Base-by-base conservation (phyloP, 441 rosid genomes). In the Brassica hybrid region DNA sequence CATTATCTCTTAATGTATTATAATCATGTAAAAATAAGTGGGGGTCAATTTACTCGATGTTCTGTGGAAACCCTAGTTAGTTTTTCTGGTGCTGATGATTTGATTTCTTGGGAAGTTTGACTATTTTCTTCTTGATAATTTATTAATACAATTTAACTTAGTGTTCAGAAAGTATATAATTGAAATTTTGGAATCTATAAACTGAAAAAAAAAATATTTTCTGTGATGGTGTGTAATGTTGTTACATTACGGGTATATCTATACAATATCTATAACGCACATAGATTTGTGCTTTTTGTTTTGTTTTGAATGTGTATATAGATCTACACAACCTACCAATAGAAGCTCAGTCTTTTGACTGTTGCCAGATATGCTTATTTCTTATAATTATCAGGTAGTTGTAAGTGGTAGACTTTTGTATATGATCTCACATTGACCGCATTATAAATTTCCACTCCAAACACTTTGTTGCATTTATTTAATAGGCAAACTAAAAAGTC, bases 381-480 rank as follows among this genome's bases (percentile, higher is more conserved):
- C 23, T 61, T 3, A 64, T 63, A 16, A 43, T 63, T 32, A 60
- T 6, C 21, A 32, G 21, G 36, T 62, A 30, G n/a, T 58, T 52
- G 34, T 16, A 54, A 58, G 54, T 62, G 56, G 54, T 36, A 34
- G 57, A 48, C 54, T 48, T 48, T 48, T 13, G 23, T 12, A 71
- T 64, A 6, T 57, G 67, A 72, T 16, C 19, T 64, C 76, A 65
- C 67, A n/a, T 30, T 71, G 80, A 71, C 76, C 78, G 60, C 76
- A 77, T 70, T 27, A 70, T 23, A 56, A 43, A 61, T 21, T 52
- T 34, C 16, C 45, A 76, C 52, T 54, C 41, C 57, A 50, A 13
- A 71, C 34, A 56, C 65, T 70, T 52, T 65, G 61, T 71, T 41
- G 41, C 34, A 71, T 56, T 77, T 64, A 1, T 65, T 63, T 71